Base-by-base conservation (phyloP, 768 basidiomycete species). In the Tephrocybe sp. region DNA sequence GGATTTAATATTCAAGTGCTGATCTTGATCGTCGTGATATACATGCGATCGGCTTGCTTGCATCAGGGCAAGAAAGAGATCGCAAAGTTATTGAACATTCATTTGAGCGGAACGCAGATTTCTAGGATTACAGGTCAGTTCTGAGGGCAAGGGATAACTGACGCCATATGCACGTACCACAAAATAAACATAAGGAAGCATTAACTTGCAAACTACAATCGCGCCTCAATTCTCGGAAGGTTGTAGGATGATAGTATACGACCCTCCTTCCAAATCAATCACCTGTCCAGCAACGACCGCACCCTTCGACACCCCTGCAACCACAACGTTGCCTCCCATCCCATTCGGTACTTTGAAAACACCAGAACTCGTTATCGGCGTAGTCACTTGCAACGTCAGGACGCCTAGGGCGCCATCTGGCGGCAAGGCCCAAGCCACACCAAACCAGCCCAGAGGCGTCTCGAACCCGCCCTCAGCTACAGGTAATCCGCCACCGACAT, bases 371-470 rank as follows among this genome's bases (percentile, higher is more conserved):
- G 58, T 64, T 3, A 1, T 26, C 0, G 74, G 74, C 1, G 65
- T 61, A 8, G 60, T 55, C 4, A 74, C 28, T 4, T 47, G 43
- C 36, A 68, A 26, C 9, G 15, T 37, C 22, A 74, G 57, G 1
- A 51, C 50, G 21, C 39, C 56, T 4, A 25, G 37, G 6, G 47
- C 46, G 0, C 58, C 51, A 15, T 54, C 46, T 15, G 40, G 40
- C 0, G 50, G 25, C 27, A 68, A 52, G 2, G 52, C 54, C 81
- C 81, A 83, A 28, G 63, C 60, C 2, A 70, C 78, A 7, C 74
- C 72, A 55, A 72, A 83, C 69, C 73, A 75, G 0, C 81, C 81
- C 1, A 82, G 65, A 0, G 70, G 62, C 1, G 81, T 82, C 55
- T 72, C 73, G 52, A 81, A 82, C 0, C 79, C 78, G 0, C 80